Evolutionary conservation across 2,329 filamentous ascomycete species (phyloP).

Genomic region (Phialemoniopsis sp.): DNA sequence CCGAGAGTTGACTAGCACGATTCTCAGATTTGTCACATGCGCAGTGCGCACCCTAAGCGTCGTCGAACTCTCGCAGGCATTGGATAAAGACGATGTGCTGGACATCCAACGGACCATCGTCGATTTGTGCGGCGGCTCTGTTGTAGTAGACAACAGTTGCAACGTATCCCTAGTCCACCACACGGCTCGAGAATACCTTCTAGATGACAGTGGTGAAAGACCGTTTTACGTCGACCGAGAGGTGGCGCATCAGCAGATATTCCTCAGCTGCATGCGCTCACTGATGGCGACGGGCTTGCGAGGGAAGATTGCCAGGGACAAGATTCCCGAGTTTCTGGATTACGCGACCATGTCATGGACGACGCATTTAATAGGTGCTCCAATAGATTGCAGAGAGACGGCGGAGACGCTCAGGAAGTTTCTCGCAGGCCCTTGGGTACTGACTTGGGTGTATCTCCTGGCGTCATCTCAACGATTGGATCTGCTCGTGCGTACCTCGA

Average conservation of each 20-base stretch:
- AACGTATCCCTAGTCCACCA: conserved; percentile 21
- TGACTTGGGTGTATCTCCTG: conserved; percentile 26
- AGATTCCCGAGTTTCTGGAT: conserved; percentile 9
- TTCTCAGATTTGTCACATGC: too few species aligned
- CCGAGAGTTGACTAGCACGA: too few species aligned
- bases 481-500: conserved; percentile 18
- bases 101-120: too few species aligned
- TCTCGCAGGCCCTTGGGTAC: conserved; percentile 13
- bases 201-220: conserved; percentile 3
- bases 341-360: conserved; percentile 13
- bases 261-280: conserved; percentile 13
- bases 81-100: too few species aligned
- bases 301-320: conserved; percentile 4
- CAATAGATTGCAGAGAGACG: background rate
- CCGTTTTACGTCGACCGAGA: conserved; percentile 10
- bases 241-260: conserved; percentile 13
- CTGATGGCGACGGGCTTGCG: conserved; percentile 11
- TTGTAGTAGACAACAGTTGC: too few species aligned
- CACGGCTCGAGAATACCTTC: conserved; percentile 27
- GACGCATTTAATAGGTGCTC: background rate
- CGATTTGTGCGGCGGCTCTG: too few species aligned
- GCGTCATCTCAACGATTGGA: conserved; percentile 16
- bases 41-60: too few species aligned
- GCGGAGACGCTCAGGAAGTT: conserved; percentile 16
- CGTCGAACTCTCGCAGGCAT: too few species aligned